These are phyloP conservation scores for Erodium chrysanthum DNA, from an alignment of 441 rosid species.

Conservation along the genomic window DNA sequence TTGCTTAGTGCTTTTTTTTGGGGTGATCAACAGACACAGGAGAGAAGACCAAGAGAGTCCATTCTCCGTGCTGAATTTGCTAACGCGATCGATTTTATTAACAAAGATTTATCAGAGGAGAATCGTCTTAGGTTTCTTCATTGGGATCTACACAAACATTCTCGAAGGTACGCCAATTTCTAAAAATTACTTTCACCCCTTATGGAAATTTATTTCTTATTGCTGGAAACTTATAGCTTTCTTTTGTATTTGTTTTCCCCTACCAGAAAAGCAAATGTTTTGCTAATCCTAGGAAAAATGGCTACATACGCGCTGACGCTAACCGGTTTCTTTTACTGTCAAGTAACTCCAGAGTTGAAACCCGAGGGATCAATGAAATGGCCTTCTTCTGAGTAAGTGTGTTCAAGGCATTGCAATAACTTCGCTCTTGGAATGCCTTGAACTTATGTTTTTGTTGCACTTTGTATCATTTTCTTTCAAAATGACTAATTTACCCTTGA, in stretches of 20 bases:
- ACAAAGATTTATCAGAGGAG: slow-evolving; percentile 77
- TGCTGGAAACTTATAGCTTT: neutral
- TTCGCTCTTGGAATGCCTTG: too few relatives aligned
- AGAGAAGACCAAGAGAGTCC: slow-evolving; percentile 89
- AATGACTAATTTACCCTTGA: too few relatives aligned
- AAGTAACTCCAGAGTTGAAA: slow-evolving; percentile 49
- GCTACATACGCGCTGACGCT: slow-evolving; percentile 67
- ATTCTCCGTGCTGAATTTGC: slow-evolving; percentile 92
- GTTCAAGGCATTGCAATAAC: neutral
- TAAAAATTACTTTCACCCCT: neutral
- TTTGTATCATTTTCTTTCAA: too few relatives aligned
- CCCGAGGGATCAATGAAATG: slow-evolving; percentile 37
- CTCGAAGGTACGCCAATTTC: slow-evolving; percentile 43
- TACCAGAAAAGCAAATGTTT: slow-evolving; percentile 71
- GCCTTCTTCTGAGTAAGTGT: slow-evolving; percentile 50
- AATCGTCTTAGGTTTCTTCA: slow-evolving; percentile 63
- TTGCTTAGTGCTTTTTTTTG: neutral
- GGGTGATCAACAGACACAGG: slow-evolving; percentile 50
- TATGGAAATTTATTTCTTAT: neutral
- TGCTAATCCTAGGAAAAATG: slow-evolving; percentile 78
- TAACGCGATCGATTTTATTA: slow-evolving; percentile 75
- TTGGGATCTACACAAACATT: slow-evolving; percentile 77
- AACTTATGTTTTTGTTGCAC: too few relatives aligned
- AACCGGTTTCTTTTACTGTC: slow-evolving; percentile 85
- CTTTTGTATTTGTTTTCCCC: slow-evolving; percentile 5